Evolutionary conservation across 306 rosid genomes (phyloP).

Genomic region (Ammopiptanthus mongolicus): DNA sequence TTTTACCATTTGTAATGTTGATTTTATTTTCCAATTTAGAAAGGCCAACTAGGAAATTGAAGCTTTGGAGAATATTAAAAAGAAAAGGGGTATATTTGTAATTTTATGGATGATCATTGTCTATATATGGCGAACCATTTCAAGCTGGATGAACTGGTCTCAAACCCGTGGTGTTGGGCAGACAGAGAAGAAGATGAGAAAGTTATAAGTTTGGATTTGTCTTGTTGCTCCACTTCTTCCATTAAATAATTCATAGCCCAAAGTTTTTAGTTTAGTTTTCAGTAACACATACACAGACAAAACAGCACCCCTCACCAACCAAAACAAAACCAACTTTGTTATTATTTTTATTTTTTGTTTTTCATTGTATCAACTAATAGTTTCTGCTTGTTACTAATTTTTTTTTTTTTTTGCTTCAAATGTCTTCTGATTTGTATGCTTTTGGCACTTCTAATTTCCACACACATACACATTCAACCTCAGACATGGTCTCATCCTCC

Average conservation of each 20-base stretch:
- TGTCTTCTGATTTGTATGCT: conserved; percentile 67
- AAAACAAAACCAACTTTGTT: background rate
- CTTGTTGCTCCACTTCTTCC: conserved; percentile 12
- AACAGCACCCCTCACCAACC: conserved; percentile 4
- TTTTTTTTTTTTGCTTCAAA: conserved; percentile 16
- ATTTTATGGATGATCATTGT: background rate
- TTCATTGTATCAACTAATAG: background rate
- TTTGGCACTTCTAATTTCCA: conserved; percentile 30
- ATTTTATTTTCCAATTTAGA: too few species aligned
- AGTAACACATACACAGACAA: conserved; percentile 3
- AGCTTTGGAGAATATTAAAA: background rate
- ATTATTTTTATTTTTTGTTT: background rate
- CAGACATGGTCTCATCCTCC: conserved; percentile 32
- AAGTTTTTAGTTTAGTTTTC: background rate
- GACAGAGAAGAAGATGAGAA: background rate
- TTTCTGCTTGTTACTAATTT: background rate
- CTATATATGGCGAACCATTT: conserved; percentile 16
- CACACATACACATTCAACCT: conserved; percentile 34
- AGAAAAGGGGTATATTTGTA: conserved; percentile 1
- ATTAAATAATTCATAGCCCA: conserved; percentile 1
- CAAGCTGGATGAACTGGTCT: conserved; percentile 20
- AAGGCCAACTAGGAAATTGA: background rate
- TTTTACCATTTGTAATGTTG: too few species aligned
- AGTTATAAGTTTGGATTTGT: conserved; percentile 21
- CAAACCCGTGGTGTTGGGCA: background rate